These are phyloP conservation scores for Hypoxylon rubiginosum DNA, from an alignment of 2,329 filamentous ascomycete species.

Conservation along the genomic window DNA sequence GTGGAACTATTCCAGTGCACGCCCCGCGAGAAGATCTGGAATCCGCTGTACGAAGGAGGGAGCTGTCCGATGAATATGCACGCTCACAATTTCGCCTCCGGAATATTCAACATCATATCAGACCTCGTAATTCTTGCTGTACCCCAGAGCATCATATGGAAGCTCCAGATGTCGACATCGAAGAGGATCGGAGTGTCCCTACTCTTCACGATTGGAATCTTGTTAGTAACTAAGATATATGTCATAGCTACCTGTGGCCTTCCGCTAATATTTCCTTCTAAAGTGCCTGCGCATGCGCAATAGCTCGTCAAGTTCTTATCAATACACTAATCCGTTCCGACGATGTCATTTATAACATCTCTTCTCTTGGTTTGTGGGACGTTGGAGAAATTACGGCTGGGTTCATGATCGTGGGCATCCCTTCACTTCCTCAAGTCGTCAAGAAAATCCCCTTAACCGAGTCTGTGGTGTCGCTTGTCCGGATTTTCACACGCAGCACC, in stretches of 20 bases:
- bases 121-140: slow-evolving; percentile 17
- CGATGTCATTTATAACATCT: no score
- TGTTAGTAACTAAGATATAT: no score
- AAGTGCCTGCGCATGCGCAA: no score
- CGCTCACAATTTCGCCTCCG: background rate
- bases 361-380: background rate
- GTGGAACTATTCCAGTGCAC: slow-evolving; percentile 8
- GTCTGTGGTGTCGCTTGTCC: background rate
- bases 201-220: slow-evolving; percentile 6
- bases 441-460: background rate
- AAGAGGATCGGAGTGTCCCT: slow-evolving; percentile 19
- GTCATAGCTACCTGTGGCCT: no score
- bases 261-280: no score
- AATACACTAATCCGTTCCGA: no score
- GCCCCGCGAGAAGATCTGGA: slow-evolving; percentile 13
- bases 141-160: slow-evolving; percentile 14
- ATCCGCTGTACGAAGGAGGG: slow-evolving; percentile 2
- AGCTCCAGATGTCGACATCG: slow-evolving; percentile 7
- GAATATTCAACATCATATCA: background rate
- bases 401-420: background rate
- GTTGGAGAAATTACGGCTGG: background rate
- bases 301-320: no score
- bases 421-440: background rate
- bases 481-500: no score
- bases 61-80: slow-evolving; percentile 2